Evolutionary conservation across 31 red algal genomes (phyloP), one percentile per base, ranked within the genome.

Genomic region (Asparagopsis taxiformis): DNA sequence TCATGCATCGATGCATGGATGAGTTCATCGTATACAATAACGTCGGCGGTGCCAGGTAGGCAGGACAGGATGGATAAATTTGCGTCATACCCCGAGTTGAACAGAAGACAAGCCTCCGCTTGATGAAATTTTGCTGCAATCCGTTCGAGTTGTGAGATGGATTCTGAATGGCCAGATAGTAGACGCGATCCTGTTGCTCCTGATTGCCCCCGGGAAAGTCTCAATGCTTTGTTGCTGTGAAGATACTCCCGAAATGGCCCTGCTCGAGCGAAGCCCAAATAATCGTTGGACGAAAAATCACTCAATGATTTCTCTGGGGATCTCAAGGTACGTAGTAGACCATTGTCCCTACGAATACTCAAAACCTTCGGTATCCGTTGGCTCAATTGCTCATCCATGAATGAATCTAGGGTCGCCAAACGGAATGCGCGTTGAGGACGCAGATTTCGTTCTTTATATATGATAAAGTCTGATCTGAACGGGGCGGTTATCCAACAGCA

Each of bases 271-370:
- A 94, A 70, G 21, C 97, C 79, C 1, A 99, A 62, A 67, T 99
- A 99, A 55, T 99, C 97, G 43, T 99, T 99, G 2, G 97, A 99
- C 2, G 74, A 80, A 61, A 99, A 99, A 58, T 99, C 97, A 34
- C 55, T 57, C 0, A 70, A 59, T 1, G 63, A 56, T 33, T 30
- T 5, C 3, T 49, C 35, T 28, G 83, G 83, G 29, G 57, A 5
- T 7, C 83, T 71, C 13, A 70, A 61, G 43, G 62, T 39, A 22
- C 72, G 73, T 5, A 78, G 39, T 26, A 75, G 46, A 0, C 72
- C 72, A 16, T 54, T 70, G 0, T 37, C 51, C 11, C 51, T 34
- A 37, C 83, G 50, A 24, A 25, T 32, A 19, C 30, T 15, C 38
- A 85, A 59, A 54, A 36, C 50, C 1, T 41, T 35, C 6, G 68